phyloP scores from a whole-genome alignment of 495 filamentous ascomycete genomes.

The Penicillium longicatenatum region DNA sequence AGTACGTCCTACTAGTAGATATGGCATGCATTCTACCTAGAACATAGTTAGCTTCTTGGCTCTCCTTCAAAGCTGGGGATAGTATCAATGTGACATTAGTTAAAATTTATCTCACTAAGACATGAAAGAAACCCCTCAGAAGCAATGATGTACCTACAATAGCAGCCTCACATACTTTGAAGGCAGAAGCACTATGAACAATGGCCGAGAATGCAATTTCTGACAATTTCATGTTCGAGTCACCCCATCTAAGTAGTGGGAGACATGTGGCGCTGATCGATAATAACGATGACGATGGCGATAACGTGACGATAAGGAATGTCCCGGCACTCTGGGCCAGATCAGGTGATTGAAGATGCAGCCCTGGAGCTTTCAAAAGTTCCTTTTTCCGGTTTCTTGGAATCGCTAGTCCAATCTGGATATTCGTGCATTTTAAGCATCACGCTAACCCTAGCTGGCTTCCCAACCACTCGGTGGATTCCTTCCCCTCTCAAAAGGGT shows the following conservation, averaged over 20 bases:
- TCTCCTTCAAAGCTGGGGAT: too few species aligned
- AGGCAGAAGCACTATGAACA: too few species aligned
- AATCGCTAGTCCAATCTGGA: neutral
- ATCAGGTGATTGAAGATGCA: neutral
- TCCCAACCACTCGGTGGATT: neutral
- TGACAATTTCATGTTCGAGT: too few species aligned
- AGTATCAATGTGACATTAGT: neutral
- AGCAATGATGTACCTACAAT: too few species aligned
- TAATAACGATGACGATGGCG: neutral
- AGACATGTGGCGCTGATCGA: neutral
- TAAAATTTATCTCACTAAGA: too few species aligned
- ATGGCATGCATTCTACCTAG: neutral
- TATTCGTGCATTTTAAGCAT: neutral
- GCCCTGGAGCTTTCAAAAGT: neutral
- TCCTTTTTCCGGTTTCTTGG: neutral
- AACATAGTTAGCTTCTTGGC: neutral
- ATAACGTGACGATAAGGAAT: neutral
- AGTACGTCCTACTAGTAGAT: neutral
- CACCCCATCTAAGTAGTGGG: too few species aligned
- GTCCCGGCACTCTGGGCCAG: neutral
- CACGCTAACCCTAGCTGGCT: neutral
- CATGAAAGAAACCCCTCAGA: too few species aligned
- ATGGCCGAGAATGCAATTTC: too few species aligned
- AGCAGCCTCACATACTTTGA: too few species aligned
- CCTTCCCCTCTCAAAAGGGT: neutral